Conservation (phyloP, 495 filamentous ascomycete genomes). For the Penicilliopsis zonata region DNA sequence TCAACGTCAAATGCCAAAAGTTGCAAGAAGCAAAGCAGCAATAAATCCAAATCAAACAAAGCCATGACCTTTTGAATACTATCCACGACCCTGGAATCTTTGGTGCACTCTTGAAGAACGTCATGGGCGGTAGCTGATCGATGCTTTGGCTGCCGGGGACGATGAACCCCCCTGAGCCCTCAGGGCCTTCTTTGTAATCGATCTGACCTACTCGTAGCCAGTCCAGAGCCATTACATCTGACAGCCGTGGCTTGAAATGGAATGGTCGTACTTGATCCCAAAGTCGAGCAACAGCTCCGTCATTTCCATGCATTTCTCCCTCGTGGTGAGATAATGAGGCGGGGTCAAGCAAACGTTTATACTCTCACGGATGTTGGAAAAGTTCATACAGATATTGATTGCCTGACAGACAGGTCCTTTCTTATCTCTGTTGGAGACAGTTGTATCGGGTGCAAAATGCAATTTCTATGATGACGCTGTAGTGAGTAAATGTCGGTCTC, state of each 20-base stretch:
- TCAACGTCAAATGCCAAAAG: not conserved
- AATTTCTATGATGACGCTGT: not conserved
- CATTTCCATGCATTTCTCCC: constrained; percentile 56
- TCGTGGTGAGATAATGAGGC: no score
- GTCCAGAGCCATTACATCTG: constrained; percentile 52
- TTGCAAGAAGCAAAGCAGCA: constrained; percentile 1
- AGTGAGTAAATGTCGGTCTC: not conserved
- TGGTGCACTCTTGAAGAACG: constrained; percentile 50
- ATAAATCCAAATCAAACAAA: not conserved
- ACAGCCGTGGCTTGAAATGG: constrained; percentile 54
- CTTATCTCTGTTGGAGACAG: not conserved
- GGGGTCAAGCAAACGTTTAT: no score
- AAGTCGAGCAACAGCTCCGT: constrained; percentile 54
- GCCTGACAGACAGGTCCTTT: no score
- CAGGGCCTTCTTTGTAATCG: no score
- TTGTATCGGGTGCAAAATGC: no score
- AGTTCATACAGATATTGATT: no score
- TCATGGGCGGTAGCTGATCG: constrained; percentile 50
- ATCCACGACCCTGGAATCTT: constrained; percentile 46
- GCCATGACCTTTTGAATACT: constrained; percentile 42
- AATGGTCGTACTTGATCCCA: constrained; percentile 61
- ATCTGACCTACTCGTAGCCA: constrained; percentile 53
- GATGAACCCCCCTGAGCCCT: no score
- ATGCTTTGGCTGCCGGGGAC: constrained; percentile 59
- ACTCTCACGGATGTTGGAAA: no score